Base-by-base conservation (phyloP, 768 basidiomycete genomes). In the Nidularia pulvinata region DNA sequence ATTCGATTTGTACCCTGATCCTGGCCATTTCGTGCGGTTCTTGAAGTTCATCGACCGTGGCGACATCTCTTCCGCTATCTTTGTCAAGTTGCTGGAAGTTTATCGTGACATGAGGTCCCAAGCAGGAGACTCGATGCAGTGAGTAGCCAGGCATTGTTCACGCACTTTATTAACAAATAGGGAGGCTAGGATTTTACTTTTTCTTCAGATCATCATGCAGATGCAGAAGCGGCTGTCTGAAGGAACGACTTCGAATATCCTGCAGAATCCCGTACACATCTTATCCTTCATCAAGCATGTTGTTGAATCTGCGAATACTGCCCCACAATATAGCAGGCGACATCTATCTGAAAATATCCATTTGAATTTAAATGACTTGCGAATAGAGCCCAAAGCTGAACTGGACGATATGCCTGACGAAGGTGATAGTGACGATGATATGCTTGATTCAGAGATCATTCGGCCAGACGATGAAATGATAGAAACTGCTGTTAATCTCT, bases 261-360 rank as follows among this genome's bases (percentile, higher is more conserved):
- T 83, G 14, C 69, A 67, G 39, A 81, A 88, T 54, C 89, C 91
- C 0, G 78, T 79, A 7, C 85, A 95, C 53, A 79, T 95, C 7
- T 66, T 98, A n/a, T 75, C 80, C 2, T 97, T 97, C 63, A 77
- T 98, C 25, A 88, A 88, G 52, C 85, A 92, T 54, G 88, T 89
- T 1, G 71, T 97, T 4, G 82, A 85, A 47, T 70, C 83, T 4
- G 53, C 60, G 36, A 44, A 53, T 19, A 35, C 58, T 49, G 30
- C 68, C 65, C 37, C 66, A 73, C 6, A 19, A 19, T 19, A 19
- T 19, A 19, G 19, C 19, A 19, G 19, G 19, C 19, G 19, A 19
- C 19, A 19, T 19, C 19, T 19, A 19, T 19, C 19, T 19, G 19
- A 19, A 19, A 19, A 19, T 19, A 19, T 19, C 19, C 19, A 19